phyloP scores from a whole-genome alignment of 805 yeast species.

The Ogataea nakhonphanomensis region DNA sequence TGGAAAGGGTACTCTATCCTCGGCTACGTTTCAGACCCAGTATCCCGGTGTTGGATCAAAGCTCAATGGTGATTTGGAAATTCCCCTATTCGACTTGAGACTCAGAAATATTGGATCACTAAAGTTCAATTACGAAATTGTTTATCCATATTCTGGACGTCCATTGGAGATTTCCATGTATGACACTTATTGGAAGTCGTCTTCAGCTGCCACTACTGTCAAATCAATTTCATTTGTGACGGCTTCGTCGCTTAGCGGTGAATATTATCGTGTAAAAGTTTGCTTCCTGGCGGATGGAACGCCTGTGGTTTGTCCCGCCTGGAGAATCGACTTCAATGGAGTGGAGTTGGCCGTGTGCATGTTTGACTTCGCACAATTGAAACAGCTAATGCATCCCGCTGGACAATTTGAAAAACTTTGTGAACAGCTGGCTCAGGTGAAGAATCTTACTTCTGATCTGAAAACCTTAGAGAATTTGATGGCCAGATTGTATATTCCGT shows the following conservation, averaged over 20 bases:
- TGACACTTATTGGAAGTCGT: constrained; percentile 96
- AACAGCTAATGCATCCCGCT: constrained; percentile 24
- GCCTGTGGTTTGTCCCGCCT: constrained; percentile 73
- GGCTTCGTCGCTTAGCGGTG: constrained; percentile 85
- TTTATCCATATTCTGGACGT: constrained; percentile 82
- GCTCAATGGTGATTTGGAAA: constrained; percentile 37
- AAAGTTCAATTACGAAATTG: constrained; percentile 72
- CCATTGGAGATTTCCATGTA: constrained; percentile 87
- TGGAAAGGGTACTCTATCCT: constrained; percentile 81
- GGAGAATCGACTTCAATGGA: constrained; percentile 47
- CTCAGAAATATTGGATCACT: constrained; percentile 80
- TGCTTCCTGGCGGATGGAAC: constrained; percentile 79
- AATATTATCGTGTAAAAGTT: constrained; percentile 65
- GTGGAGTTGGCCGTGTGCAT: constrained; percentile 61
- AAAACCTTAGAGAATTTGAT: constrained; percentile 42
- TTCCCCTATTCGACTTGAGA: constrained; percentile 81
- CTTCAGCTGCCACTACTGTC: constrained; percentile 42
- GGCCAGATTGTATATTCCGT: constrained; percentile 50
- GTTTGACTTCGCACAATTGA: constrained; percentile 45
- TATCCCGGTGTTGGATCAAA: constrained; percentile 39
- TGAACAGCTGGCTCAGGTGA: constrained; percentile 15
- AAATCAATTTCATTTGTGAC: constrained; percentile 70
- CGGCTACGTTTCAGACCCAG: constrained; percentile 43
- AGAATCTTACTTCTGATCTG: constrained; percentile 17
- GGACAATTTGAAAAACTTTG: constrained; percentile 17